phyloP scores from a whole-genome alignment of 1,284 basidiomycete species.

The Austroboletus rostrupii region DNA sequence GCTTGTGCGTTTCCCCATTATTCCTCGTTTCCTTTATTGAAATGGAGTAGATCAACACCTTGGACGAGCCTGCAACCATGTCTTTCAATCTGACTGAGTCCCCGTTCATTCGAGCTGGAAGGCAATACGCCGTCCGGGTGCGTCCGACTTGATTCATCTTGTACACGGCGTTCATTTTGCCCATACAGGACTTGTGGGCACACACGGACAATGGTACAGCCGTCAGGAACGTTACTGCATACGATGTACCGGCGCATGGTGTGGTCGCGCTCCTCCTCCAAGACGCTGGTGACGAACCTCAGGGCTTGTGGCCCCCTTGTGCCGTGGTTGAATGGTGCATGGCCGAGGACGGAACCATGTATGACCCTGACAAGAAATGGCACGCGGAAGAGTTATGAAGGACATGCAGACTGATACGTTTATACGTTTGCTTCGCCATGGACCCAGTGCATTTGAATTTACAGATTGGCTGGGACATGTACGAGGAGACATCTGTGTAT shows the following conservation, averaged over 20 bases:
- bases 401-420: neutral
- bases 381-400: slow-evolving; percentile 14
- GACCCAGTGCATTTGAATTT: neutral
- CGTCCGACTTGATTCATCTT: slow-evolving; percentile 3
- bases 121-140: slow-evolving; percentile 59
- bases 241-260: slow-evolving; percentile 59
- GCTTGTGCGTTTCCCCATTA: slow-evolving; percentile 36
- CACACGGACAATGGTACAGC: slow-evolving; percentile 68
- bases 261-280: slow-evolving; percentile 63
- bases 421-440: neutral
- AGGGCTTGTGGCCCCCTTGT: slow-evolving; percentile 45
- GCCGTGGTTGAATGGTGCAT: slow-evolving; percentile 44
- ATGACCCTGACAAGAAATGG: slow-evolving; percentile 31
- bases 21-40: neutral
- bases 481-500: neutral
- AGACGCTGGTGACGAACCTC: slow-evolving; percentile 65
- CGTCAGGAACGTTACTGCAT: slow-evolving; percentile 57
- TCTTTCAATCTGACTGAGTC: slow-evolving; percentile 65
- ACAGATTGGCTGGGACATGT: no score
- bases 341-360: slow-evolving; percentile 26
- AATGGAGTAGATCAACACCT: slow-evolving; percentile 41
- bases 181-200: slow-evolving; percentile 59
- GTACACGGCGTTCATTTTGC: slow-evolving; percentile 4
- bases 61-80: slow-evolving; percentile 52
- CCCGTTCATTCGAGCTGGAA: slow-evolving; percentile 64